Percentiles rank a stretch among this genome's conserved stretches.
Evolutionary conservation across 1,284 basidiomycete species (phyloP).

Genomic region (Retiboletus flavoniger): DNA sequence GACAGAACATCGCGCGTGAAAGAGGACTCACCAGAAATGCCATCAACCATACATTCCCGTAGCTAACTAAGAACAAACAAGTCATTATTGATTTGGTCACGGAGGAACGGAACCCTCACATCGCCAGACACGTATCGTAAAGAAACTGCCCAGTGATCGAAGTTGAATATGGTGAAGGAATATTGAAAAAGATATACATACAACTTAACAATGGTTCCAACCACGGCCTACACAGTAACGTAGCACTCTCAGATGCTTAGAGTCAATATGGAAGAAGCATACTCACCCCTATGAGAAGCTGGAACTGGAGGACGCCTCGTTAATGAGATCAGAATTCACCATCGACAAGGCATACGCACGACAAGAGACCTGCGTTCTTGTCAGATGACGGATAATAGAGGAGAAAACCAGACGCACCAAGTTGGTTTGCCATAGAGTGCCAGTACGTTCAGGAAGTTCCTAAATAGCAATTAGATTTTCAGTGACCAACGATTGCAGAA

Average conservation of each 20-base stretch:
- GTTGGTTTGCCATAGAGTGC: constrained; percentile 44
- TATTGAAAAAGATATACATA: constrained; percentile 35
- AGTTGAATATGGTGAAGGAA: neutral
- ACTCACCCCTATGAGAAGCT: constrained; percentile 58
- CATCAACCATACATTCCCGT: constrained; percentile 53
- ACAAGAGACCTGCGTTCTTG: constrained; percentile 21
- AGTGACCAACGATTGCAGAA: neutral
- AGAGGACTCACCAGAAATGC: constrained; percentile 49
- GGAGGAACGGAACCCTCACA: constrained; percentile 43
- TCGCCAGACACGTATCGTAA: constrained; percentile 66
- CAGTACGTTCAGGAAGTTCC: constrained; percentile 46
- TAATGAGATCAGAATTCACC: neutral
- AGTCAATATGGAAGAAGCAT: neutral
- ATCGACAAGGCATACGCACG: constrained; percentile 15
- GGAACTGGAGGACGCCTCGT: constrained; percentile 40
- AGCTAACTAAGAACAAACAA: constrained; percentile 49
- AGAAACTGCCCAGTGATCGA: constrained; percentile 44
- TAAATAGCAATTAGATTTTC: constrained; percentile 26
- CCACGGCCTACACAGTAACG: constrained; percentile 44
- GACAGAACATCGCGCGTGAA: neutral
- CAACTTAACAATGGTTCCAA: constrained; percentile 63
- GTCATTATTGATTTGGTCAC: neutral
- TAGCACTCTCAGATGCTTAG: constrained; percentile 6
- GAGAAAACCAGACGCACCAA: constrained; percentile 40
- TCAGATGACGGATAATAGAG: constrained; percentile 5